Base-by-base conservation (phyloP, 1,284 basidiomycete genomes). In the Microbotryum intermedium region DNA sequence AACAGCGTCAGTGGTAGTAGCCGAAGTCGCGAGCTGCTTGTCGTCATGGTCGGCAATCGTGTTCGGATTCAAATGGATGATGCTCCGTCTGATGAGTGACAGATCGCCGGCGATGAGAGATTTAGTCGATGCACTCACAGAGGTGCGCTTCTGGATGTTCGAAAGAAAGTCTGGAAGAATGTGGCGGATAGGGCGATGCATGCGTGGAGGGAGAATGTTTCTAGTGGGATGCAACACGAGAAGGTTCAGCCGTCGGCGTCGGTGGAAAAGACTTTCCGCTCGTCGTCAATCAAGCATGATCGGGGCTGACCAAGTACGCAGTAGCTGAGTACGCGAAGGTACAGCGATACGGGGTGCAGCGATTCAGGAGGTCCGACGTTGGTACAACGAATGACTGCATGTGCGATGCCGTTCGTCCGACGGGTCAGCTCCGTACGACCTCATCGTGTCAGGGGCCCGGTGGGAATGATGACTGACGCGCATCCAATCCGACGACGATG, bases 1-100 rank as follows among this genome's bases (percentile, higher is more conserved):
- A 66, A 57, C 16, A 57, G 46, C 7, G 65, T 59, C 25, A 66
- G 50, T 1, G 65, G 65, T 2, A 64, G 26, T 18, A 61, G 55
- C 23, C 34, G 9, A 21, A 64, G 52, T 28, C 62, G 61, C 51
- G 16, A 45, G 3, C n/a, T 43, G 28, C 16, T 23, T 18, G 20
- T 7, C 9, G 16, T 7, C 7, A 1, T 6, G 42, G 11, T 21
- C 23, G 34, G 18, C 23, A 4, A 21, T 13, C 20, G n/a, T 46
- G n/a, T n/a, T n/a, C n/a, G n/a, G n/a, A n/a, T n/a, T n/a, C n/a
- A n/a, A n/a, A n/a, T n/a, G n/a, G n/a, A n/a, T n/a, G n/a, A n/a
- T n/a, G n/a, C n/a, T n/a, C n/a, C n/a, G n/a, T n/a, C n/a, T n/a
- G 11, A 5, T 39, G 11, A 11, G 34, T 39, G n/a, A n/a, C 34